Base-by-base conservation (phyloP, 352 stramenopile species). In the Aphanomyces invadans region DNA sequence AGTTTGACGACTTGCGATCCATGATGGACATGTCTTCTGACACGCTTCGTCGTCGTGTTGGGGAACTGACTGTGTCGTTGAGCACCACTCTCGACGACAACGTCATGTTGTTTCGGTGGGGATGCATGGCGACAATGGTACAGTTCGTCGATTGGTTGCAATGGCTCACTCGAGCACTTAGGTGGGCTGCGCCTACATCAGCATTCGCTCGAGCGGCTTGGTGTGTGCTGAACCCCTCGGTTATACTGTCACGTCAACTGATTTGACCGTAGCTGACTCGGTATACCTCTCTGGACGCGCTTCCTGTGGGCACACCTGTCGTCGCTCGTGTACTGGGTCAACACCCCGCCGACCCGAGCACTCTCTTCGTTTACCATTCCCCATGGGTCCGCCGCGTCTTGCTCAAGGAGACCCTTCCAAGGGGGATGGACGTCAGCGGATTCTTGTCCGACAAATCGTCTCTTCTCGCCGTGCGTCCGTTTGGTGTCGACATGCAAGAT, bases 281-380 rank as follows among this genome's bases (percentile, higher is more conserved):
- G 2, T 78, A 76, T 44, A 51, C 55, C n/a, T 51, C 55, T 3
- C 7, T 64, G 21, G 21, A 45, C 9, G n/a, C 55, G 5, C 36
- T 64, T n/a, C 55, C 55, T 33, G 21, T 64, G 2, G 55, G 55
- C 4, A 88, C 90, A 62, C 89, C 81, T 53, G 71, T 93, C n/a
- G 76, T 76, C 17, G 85, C 87, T 63, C 80, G 83, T 3, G 77
- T 91, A 61, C 74, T 91, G 19, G 75, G 74, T n/a, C 82, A 90
- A 65, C 83, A 76, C 23, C 65, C 70, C n/a, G 48, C 71, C 2
- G 80, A 93, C 39, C 78, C 85, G 44, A 91, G 74, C 64, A 55
- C 91, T 7, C 88, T 93, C 31, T 90, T 89, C 64, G 83, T 93
- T 44, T 90, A 90, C 65, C 85, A 93, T 67, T 88, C 81, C 52